Percentiles rank a stretch among this genome's conserved stretches.
phyloP scores from a whole-genome alignment of 1,139 yeast species.

The Kodamaea sp. region DNA sequence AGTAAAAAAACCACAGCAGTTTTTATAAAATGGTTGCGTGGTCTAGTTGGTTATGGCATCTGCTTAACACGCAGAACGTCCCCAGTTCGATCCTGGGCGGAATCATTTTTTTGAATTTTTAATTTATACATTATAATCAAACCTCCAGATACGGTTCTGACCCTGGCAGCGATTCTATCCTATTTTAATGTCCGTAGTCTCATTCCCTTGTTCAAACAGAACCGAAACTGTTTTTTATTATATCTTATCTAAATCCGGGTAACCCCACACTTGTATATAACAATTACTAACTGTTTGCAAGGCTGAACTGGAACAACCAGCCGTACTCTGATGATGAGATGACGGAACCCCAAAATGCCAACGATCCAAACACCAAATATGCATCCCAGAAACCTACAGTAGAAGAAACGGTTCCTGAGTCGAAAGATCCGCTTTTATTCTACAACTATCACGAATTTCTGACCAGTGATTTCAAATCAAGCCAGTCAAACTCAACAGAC shows the following conservation, averaged over 20 bases:
- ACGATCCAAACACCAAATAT: conserved; percentile 18
- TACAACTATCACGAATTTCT: conserved; percentile 70
- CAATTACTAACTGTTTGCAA: too few species aligned
- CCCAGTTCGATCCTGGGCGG: conserved; percentile 99
- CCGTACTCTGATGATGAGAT: too few species aligned
- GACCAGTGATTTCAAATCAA: conserved; percentile 29
- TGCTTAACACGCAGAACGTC: conserved; percentile 99
- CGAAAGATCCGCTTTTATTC: conserved; percentile 30
- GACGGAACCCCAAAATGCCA: conserved; percentile 5
- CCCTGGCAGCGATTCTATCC: too few species aligned
- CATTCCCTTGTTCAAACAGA: too few species aligned
- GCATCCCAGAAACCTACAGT: neutral
- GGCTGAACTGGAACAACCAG: too few species aligned
- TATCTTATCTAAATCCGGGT: too few species aligned
- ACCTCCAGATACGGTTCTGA: too few species aligned
- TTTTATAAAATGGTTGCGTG: conserved; percentile 52
- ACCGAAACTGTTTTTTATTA: too few species aligned
- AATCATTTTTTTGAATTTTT: conserved; percentile 67
- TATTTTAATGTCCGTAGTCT: too few species aligned
- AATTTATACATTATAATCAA: too few species aligned
- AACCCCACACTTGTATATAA: too few species aligned
- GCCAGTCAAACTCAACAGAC: conserved; percentile 14
- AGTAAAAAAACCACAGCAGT: neutral
- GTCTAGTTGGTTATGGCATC: conserved; percentile 99
- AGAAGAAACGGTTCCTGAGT: neutral